A percentile compares a stretch with the other conserved stretches of the same genome.
Conservation (phyloP, 805 yeast genomes). For the Yarrowia yakushimensis region DNA sequence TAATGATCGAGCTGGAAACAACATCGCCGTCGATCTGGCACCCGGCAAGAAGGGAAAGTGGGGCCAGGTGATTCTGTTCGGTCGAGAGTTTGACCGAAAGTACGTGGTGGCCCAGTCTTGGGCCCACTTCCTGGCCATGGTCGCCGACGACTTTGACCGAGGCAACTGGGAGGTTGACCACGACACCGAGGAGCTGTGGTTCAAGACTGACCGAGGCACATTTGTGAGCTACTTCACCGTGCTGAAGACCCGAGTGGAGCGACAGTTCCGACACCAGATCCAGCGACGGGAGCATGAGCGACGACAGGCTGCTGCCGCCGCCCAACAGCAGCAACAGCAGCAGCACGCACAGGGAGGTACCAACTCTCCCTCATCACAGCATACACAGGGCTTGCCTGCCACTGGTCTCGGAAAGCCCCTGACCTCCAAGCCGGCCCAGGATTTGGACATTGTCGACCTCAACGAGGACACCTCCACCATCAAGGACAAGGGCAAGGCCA, state of each 20-base stretch:
- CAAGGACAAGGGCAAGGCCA: slow-evolving; percentile 23
- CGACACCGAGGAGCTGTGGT: slow-evolving; percentile 53
- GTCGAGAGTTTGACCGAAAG: slow-evolving; percentile 90
- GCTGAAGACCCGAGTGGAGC: slow-evolving; percentile 46
- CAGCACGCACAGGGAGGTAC: slow-evolving; percentile 5
- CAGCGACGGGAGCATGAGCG: slow-evolving; percentile 22
- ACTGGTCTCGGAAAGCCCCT: slow-evolving; percentile 17
- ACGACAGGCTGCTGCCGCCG: neutral
- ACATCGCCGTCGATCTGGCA: slow-evolving; percentile 82
- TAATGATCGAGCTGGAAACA: slow-evolving; percentile 87
- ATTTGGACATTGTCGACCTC: slow-evolving; percentile 7
- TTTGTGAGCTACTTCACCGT: slow-evolving; percentile 60
- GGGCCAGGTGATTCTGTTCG: slow-evolving; percentile 92
- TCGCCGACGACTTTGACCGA: slow-evolving; percentile 82
- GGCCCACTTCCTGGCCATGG: slow-evolving; percentile 78
- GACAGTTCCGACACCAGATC: slow-evolving; percentile 28
- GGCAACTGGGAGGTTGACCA: slow-evolving; percentile 75
- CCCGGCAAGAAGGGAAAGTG: slow-evolving; percentile 74
- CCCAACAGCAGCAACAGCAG: neutral
- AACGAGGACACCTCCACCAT: neutral
- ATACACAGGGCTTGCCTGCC: slow-evolving; percentile 16
- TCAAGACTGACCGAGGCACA: slow-evolving; percentile 66
- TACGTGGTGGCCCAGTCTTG: slow-evolving; percentile 81
- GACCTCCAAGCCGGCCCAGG: slow-evolving; percentile 2
- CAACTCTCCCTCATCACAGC: slow-evolving; percentile 12